Evolutionary conservation across 192 early-diverging fungal species (phyloP), one percentile per base, ranked within the genome.

Genomic region (Gigaspora rosea): DNA sequence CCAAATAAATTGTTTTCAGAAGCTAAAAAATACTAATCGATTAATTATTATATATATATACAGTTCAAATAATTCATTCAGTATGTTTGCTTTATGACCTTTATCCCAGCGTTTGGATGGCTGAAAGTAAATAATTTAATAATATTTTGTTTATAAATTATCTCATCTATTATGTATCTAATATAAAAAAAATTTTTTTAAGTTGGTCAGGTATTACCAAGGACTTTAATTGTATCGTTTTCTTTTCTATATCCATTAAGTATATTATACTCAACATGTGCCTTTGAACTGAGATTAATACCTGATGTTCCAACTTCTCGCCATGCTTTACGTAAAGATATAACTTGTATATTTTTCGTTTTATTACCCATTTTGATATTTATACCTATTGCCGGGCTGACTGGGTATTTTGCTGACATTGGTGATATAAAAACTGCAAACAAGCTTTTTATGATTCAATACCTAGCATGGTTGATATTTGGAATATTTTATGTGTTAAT

Each of bases 341-440:
- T 66, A 4, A 47, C 18, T 2, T 66, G 64, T 46, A 66, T 66
- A 3, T 47, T 36, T 18, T 10, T 66, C 15, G 36, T 41, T 32
- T 47, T 66, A 66, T 66, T 46, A 7, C 64, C 64, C 13, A 7
- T 66, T 0, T 11, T 35, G 3, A 47, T 20, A 33, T 66, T 66
- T 66, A 2, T 66, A 20, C 64, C 64, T 0, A n/a, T 66, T 33
- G 64, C 64, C 18, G 13, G 36, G n/a, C 8, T 66, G 4, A 66
- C 64, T 10, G 64, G 64, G 3, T n/a, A 46, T 46, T 66, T n/a
- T 66, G 64, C 64, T 16, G 64, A 66, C 36, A 66, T 66, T 66
- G 64, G 36, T n/a, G 13, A 66, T 18, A 46, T 66, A 4, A 36
- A 8, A n/a, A 66, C n/a, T 8, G 64, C 64, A 8, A 66, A 66